Percentiles rank a stretch among this genome's conserved stretches.
These are phyloP conservation scores for Tricholoma hemisulphureum DNA, from an alignment of 768 basidiomycete genomes.

Conservation along the genomic window DNA sequence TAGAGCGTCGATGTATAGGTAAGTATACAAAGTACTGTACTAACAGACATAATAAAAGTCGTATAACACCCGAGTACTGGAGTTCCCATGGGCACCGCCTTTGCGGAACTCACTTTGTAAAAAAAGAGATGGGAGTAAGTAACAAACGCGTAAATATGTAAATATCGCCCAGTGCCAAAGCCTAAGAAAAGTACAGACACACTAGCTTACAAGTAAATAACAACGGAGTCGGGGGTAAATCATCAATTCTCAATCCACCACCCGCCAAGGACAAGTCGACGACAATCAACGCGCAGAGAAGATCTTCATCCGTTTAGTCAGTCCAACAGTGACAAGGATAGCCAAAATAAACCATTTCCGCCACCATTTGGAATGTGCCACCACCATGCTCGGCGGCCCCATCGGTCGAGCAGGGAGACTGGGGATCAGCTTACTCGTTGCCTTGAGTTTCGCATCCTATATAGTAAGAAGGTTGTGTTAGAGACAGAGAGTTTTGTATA, in stretches of 20 bases:
- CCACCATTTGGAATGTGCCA: conserved; percentile 31
- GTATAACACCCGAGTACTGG: too few relatives aligned
- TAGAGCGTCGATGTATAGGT: too few relatives aligned
- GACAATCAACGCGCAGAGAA: neutral
- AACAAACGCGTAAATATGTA: too few relatives aligned
- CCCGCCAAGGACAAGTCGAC: too few relatives aligned
- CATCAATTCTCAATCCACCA: neutral
- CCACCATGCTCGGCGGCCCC: conserved; percentile 33
- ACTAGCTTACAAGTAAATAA: neutral
- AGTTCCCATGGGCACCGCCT: too few relatives aligned
- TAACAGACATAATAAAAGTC: too few relatives aligned
- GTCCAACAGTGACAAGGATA: conserved; percentile 40
- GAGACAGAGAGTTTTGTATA: neutral
- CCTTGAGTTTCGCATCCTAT: conserved; percentile 33
- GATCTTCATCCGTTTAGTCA: conserved; percentile 40
- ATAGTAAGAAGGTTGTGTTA: neutral
- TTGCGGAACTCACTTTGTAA: too few relatives aligned
- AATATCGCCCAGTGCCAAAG: too few relatives aligned
- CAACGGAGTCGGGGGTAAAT: neutral
- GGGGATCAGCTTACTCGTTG: conserved; percentile 22
- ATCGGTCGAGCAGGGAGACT: conserved; percentile 46
- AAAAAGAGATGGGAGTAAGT: too few relatives aligned
- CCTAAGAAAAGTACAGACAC: too few relatives aligned
- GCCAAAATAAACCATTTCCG: conserved; percentile 51
- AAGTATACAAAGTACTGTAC: too few relatives aligned